Conservation (phyloP, 306 rosid species). For the Corylus heterophylla region DNA sequence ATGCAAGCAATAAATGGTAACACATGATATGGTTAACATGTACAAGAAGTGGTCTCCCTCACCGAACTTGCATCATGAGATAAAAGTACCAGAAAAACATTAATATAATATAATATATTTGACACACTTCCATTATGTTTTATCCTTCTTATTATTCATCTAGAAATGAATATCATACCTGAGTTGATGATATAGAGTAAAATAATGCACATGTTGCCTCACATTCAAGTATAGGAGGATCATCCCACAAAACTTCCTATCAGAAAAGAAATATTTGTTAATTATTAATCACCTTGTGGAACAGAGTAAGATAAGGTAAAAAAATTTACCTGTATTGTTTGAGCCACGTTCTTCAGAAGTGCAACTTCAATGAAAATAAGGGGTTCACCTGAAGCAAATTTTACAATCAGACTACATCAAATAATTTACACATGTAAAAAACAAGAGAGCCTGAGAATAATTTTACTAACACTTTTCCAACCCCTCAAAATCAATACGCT, state of each 20-base stretch:
- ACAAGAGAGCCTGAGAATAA: not conserved
- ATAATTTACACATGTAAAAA: conserved; percentile 9
- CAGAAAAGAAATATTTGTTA: conserved; percentile 16
- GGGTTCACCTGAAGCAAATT: conserved; percentile 62
- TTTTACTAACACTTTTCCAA: not conserved
- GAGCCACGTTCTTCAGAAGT: conserved; percentile 75
- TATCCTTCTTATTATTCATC: conserved; percentile 11
- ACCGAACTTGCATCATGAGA: conserved; percentile 17
- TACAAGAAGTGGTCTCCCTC: conserved; percentile 12
- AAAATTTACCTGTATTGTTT: conserved; percentile 61
- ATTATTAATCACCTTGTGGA: conserved; percentile 2
- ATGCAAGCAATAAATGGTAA: not conserved
- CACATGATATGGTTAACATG: not conserved
- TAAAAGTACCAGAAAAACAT: not conserved
- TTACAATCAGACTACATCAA: conserved; percentile 3
- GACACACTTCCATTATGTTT: not conserved
- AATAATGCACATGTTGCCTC: conserved; percentile 93
- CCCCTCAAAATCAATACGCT: not conserved
- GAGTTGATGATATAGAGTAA: conserved; percentile 95
- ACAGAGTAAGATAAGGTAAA: conserved; percentile 18
- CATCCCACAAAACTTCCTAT: conserved; percentile 95
- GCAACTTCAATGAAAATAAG: conserved; percentile 94
- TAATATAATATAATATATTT: not conserved
- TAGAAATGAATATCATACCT: conserved; percentile 47
- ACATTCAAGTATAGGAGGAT: conserved; percentile 76